Evolutionary conservation across 352 stramenopile genomes (phyloP).

Genomic region (Phytopythium cucurbitacearum): DNA sequence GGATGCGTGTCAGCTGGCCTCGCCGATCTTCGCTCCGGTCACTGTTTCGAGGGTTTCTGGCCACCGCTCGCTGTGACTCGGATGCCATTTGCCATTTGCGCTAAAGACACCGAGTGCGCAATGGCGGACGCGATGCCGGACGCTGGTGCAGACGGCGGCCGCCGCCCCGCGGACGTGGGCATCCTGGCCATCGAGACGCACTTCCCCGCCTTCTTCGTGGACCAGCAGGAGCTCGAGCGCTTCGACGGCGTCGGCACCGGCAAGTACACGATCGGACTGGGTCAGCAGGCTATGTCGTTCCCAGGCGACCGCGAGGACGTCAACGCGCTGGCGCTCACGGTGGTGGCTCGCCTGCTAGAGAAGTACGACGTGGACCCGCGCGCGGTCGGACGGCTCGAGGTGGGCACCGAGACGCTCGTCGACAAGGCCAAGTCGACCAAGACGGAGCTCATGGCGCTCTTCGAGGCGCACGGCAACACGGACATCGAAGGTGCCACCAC

Average conservation of each 20-base stretch:
- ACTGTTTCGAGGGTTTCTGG: too few relatives aligned
- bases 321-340: constrained; percentile 66
- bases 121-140: neutral
- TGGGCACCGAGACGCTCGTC: constrained; percentile 96
- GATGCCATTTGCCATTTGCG: too few relatives aligned
- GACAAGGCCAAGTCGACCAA: constrained; percentile 87
- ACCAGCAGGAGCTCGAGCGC: constrained; percentile 92
- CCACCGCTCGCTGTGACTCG: too few relatives aligned
- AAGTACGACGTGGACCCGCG: constrained; percentile 47
- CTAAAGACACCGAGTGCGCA: too few relatives aligned
- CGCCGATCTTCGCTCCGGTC: too few relatives aligned
- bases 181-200: constrained; percentile 97
- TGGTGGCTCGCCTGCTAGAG: constrained; percentile 44
- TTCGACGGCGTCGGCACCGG: constrained; percentile 80
- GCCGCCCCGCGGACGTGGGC: constrained; percentile 81
- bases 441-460: constrained; percentile 78
- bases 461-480: constrained; percentile 44
- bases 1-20: neutral
- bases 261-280: constrained; percentile 71
- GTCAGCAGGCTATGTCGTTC: constrained; percentile 60
- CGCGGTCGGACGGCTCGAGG: constrained; percentile 92
- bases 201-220: constrained; percentile 92
- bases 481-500: constrained; percentile 88
- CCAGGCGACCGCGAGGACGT: constrained; percentile 69
- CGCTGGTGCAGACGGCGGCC: constrained; percentile 11